Percentiles rank a stretch among this genome's conserved stretches.
These are phyloP conservation scores for Bipolaris gigantea DNA, from an alignment of 2,329 filamentous ascomycete genomes.

Conservation along the genomic window DNA sequence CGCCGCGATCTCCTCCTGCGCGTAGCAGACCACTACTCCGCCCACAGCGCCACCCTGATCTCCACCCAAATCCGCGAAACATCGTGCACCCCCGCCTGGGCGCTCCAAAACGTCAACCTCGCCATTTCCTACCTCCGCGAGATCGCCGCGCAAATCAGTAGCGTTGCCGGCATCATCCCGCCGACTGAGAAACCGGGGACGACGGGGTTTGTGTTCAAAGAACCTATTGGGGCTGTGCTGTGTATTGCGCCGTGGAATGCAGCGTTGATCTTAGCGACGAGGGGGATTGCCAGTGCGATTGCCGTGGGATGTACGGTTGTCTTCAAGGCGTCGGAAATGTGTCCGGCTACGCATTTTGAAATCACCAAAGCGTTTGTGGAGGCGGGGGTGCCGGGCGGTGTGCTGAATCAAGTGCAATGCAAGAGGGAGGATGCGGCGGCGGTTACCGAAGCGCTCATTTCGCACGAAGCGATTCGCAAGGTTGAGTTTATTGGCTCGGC, in stretches of 20 bases:
- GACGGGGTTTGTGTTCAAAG: constrained; percentile 38
- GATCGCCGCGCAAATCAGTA: constrained; percentile 44
- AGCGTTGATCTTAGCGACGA: constrained; percentile 43
- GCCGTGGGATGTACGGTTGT: constrained; percentile 54
- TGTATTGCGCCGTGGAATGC: constrained; percentile 51
- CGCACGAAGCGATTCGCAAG: constrained; percentile 64
- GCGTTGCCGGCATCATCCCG: constrained; percentile 23
- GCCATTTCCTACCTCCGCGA: constrained; percentile 51
- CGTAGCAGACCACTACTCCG: constrained; percentile 64
- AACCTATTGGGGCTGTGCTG: constrained; percentile 27
- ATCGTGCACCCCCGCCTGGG: constrained; percentile 48
- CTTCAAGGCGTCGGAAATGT: constrained; percentile 35
- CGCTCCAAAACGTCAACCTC: constrained; percentile 39
- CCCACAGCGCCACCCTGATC: constrained; percentile 61
- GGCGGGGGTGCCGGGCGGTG: constrained; percentile 73
- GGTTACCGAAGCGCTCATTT: constrained; percentile 71
- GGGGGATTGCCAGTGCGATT: constrained; percentile 55
- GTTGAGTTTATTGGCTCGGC: constrained; percentile 80
- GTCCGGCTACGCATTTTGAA: constrained; percentile 24
- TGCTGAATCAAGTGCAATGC: constrained; percentile 69
- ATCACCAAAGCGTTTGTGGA: constrained; percentile 43
- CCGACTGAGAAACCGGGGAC: constrained; percentile 31
- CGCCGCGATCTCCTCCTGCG: constrained; percentile 70
- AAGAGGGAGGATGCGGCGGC: constrained; percentile 61
- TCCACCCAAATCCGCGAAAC: constrained; percentile 61